Conservation (phyloP, 305 asterid species). For the Rubia peregrina region DNA sequence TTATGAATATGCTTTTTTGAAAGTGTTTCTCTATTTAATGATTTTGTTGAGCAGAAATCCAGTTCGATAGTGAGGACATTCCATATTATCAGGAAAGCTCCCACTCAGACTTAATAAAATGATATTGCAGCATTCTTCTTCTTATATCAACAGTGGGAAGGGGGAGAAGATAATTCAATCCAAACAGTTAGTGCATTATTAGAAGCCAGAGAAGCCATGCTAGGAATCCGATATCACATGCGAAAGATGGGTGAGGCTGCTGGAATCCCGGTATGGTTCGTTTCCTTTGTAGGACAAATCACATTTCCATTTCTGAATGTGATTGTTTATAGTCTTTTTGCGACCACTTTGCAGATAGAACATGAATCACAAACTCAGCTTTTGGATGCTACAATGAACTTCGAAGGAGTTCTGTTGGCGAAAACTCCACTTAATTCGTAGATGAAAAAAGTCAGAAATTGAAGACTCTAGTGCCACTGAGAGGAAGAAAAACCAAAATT, state of each 20-base stretch:
- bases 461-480: no score
- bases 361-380: conserved; percentile 82
- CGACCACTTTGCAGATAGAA: conserved; percentile 57
- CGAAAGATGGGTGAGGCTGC: conserved; percentile 92
- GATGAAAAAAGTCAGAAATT: no score
- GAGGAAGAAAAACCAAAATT: no score
- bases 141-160: conserved; percentile 62
- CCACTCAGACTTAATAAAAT: conserved; percentile 1
- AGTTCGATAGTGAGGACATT: neutral
- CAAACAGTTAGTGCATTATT: conserved; percentile 57
- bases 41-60: neutral
- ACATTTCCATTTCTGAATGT: conserved; percentile 1
- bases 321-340: neutral
- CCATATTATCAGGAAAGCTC: neutral
- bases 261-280: conserved; percentile 71
- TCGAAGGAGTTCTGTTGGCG: conserved; percentile 75
- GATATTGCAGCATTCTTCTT: conserved; percentile 6
- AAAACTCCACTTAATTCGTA: no score
- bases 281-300: conserved; percentile 15
- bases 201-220: conserved; percentile 91
- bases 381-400: conserved; percentile 67
- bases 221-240: conserved; percentile 71
- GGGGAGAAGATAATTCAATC: conserved; percentile 39
- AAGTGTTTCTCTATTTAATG: neutral
- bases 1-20: conserved; percentile 10